Conservation (phyloP, 2,329 filamentous ascomycete genomes). For the Diplocarpon mali region DNA sequence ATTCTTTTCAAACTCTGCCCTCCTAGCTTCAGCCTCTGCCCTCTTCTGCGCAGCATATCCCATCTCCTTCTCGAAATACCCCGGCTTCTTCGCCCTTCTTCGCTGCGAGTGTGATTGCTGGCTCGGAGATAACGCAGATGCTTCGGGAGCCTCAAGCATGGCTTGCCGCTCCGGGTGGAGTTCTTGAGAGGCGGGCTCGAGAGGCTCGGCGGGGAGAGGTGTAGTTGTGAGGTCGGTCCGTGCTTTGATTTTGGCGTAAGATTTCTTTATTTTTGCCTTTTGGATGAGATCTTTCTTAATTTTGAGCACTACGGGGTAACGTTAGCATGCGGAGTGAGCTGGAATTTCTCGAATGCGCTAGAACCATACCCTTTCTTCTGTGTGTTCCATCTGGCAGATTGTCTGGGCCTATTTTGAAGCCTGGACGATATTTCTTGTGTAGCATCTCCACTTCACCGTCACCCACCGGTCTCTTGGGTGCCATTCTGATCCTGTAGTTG, state of each 20-base stretch:
- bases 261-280: conserved; percentile 87
- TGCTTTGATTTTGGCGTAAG: conserved; percentile 79
- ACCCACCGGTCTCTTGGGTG: conserved; percentile 45
- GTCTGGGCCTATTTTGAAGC: conserved; percentile 77
- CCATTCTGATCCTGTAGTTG: conserved; percentile 34
- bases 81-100: conserved; percentile 23
- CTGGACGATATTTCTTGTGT: conserved; percentile 48
- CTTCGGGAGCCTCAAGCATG: conserved; percentile 38
- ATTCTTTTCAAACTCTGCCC: conserved; percentile 38
- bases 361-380: conserved; percentile 56
- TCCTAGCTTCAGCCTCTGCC: conserved; percentile 43
- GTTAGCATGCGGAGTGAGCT: conserved; percentile 1
- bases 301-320: conserved; percentile 52
- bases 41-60: conserved; percentile 35
- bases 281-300: conserved; percentile 84
- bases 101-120: conserved; percentile 4
- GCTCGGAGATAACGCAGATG: conserved; percentile 9
- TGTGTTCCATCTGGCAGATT: conserved; percentile 87
- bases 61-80: conserved; percentile 29
- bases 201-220: conserved; percentile 6
- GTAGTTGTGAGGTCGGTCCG: conserved; percentile 21
- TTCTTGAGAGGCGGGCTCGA: conserved; percentile 30
- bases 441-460: conserved; percentile 30
- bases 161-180: conserved; percentile 50
- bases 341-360: neutral